These are phyloP conservation scores for Mycena filopes DNA, from an alignment of 768 basidiomycete genomes.

Conservation along the genomic window DNA sequence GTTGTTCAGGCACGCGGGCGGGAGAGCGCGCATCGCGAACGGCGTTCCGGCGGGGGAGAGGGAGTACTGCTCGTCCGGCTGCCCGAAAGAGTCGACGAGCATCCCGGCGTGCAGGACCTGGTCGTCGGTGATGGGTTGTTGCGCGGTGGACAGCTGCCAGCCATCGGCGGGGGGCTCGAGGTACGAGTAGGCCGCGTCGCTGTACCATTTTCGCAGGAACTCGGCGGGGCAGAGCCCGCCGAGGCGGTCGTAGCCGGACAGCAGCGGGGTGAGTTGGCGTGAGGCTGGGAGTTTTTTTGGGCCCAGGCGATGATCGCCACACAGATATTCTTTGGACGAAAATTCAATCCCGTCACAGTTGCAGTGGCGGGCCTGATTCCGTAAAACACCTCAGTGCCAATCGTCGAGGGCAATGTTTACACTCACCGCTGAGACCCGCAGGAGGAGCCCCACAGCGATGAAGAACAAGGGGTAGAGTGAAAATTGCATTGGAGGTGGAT, in stretches of 20 bases:
- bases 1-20: constrained; percentile 24
- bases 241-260: constrained; percentile 19
- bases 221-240: constrained; percentile 15
- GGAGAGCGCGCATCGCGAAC: constrained; percentile 20
- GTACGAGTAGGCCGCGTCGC: constrained; percentile 2
- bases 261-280: neutral
- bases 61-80: neutral
- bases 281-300: constrained; percentile 2
- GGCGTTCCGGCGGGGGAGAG: constrained; percentile 25
- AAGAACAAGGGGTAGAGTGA: neutral
- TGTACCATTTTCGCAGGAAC: constrained; percentile 25
- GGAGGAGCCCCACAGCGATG: neutral
- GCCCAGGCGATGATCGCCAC: constrained; percentile 23
- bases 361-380: neutral
- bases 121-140: constrained; percentile 21
- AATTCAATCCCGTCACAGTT: constrained; percentile 19
- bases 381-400: neutral
- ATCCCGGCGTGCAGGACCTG: constrained; percentile 14
- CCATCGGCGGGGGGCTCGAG: constrained; percentile 7
- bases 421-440: neutral
- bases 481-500: neutral
- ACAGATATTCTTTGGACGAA: constrained; percentile 1
- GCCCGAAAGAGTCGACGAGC: constrained; percentile 23
- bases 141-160: constrained; percentile 27
- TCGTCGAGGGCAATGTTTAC: neutral